Evolutionary conservation across 768 basidiomycete genomes (phyloP).

Genomic region (Inosperma sp.): DNA sequence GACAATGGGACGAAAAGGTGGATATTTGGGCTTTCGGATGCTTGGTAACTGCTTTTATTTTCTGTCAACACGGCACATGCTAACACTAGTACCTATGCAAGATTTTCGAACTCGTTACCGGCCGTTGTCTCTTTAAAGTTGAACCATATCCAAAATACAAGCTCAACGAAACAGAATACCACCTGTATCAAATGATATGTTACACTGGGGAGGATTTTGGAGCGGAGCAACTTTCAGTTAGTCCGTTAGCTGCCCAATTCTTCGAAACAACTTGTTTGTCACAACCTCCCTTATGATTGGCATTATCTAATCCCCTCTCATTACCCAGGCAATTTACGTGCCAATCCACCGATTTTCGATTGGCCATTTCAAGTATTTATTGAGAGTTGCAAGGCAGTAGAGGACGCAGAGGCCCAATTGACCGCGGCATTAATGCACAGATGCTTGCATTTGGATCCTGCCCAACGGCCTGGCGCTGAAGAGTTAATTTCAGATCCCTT

Average conservation of each 20-base stretch:
- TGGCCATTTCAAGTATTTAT: constrained; percentile 15
- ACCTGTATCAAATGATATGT: constrained; percentile 17
- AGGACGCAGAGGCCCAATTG: constrained; percentile 13
- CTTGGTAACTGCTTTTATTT: constrained; percentile 18
- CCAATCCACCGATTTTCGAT: constrained; percentile 11
- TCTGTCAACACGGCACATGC: not conserved
- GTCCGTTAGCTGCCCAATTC: constrained; percentile 11
- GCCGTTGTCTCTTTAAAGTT: constrained; percentile 10
- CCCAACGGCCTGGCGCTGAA: constrained; percentile 20
- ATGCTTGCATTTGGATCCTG: constrained; percentile 24
- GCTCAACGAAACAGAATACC: constrained; percentile 6
- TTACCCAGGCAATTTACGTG: constrained; percentile 19
- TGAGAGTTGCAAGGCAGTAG: constrained; percentile 8
- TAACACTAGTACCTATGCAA: constrained; percentile 7
- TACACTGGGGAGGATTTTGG: constrained; percentile 15
- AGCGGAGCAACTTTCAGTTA: constrained; percentile 10
- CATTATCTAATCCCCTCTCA: not conserved
- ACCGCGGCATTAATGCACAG: constrained; percentile 17
- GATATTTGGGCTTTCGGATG: constrained; percentile 33
- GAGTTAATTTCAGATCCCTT: constrained; percentile 22
- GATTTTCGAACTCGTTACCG: constrained; percentile 19
- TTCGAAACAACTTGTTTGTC: constrained; percentile 11
- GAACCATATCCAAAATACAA: constrained; percentile 9
- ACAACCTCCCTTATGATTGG: not conserved
- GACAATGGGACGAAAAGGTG: constrained; percentile 24